Evolutionary conservation across 768 basidiomycete species (phyloP).

Genomic region (Pisolithus marmoratus): DNA sequence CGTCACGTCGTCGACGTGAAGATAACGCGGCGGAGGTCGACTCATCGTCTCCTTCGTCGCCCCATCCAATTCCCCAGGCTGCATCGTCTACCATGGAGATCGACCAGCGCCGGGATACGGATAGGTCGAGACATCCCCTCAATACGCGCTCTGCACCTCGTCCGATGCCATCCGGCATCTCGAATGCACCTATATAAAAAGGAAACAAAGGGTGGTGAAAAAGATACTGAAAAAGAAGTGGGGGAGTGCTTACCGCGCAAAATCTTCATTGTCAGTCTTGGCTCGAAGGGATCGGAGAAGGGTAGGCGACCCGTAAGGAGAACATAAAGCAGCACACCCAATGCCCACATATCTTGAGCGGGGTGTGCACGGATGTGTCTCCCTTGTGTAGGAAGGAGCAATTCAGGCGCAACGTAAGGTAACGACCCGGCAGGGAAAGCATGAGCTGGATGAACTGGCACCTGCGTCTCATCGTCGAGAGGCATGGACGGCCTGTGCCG

Average conservation of each 20-base stretch:
- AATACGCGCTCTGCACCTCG: slow-evolving; percentile 65
- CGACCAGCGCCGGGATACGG: slow-evolving; percentile 65
- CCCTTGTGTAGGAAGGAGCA: slow-evolving; percentile 54
- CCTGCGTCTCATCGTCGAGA: slow-evolving; percentile 23
- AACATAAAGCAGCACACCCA: slow-evolving; percentile 85
- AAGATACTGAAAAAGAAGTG: background rate
- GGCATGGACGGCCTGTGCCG: slow-evolving; percentile 48
- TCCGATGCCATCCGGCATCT: slow-evolving; percentile 50
- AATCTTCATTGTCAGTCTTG: slow-evolving; percentile 88
- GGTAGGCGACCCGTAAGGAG: slow-evolving; percentile 83
- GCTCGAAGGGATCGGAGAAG: slow-evolving; percentile 86
- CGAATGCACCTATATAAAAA: slow-evolving; percentile 53
- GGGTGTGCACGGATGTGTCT: slow-evolving; percentile 38
- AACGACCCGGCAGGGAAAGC: slow-evolving; percentile 76
- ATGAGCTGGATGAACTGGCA: slow-evolving; percentile 28
- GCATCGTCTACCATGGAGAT: slow-evolving; percentile 74
- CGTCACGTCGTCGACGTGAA: slow-evolving; percentile 13
- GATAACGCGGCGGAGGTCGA: slow-evolving; percentile 4
- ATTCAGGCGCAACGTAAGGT: slow-evolving; percentile 87
- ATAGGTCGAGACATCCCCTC: slow-evolving; percentile 71
- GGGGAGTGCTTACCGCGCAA: slow-evolving; percentile 56
- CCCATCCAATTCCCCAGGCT: slow-evolving; percentile 78
- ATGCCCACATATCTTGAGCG: slow-evolving; percentile 93
- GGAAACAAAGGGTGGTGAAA: slow-evolving; percentile 7
- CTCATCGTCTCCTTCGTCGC: slow-evolving; percentile 36